Conservation (phyloP, 108 stramenopile genomes). For the Fistulifera solaris region DNA sequence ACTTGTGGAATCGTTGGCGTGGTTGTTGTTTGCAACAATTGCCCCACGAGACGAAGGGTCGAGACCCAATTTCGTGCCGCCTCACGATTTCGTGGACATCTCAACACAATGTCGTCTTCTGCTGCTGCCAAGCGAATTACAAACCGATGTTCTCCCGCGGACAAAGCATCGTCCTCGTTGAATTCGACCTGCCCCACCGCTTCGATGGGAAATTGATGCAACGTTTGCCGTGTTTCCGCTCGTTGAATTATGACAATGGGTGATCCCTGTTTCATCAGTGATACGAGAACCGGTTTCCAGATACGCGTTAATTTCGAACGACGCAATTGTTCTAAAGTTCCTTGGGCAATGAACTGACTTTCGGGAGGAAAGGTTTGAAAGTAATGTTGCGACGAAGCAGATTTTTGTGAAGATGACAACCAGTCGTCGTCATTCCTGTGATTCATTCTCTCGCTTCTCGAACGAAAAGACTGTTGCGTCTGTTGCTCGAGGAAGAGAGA, state of each 20-base stretch:
- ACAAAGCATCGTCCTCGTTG: conserved; percentile 49
- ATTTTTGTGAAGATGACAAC: too few relatives aligned
- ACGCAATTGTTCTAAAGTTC: conserved; percentile 80
- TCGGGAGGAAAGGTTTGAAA: too few relatives aligned
- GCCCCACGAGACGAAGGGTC: conserved; percentile 20
- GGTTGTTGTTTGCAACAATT: too few relatives aligned
- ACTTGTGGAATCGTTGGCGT: too few relatives aligned
- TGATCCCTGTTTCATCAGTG: conserved; percentile 72
- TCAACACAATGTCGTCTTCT: conserved; percentile 73
- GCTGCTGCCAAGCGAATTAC: conserved; percentile 60
- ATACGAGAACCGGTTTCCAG: conserved; percentile 80
- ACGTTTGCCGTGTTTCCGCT: conserved; percentile 37
- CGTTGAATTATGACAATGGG: conserved; percentile 48
- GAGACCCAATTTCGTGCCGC: conserved; percentile 67
- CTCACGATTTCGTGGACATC: conserved; percentile 37
- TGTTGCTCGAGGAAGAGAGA: too few relatives aligned
- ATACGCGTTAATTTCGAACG: conserved; percentile 72
- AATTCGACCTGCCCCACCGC: conserved; percentile 58
- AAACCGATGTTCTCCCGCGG: conserved; percentile 52
- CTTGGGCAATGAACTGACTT: conserved; percentile 48
- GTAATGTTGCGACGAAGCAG: too few relatives aligned
- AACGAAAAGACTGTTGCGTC: too few relatives aligned
- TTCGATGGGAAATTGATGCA: conserved; percentile 82
- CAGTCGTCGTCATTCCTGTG: too few relatives aligned
- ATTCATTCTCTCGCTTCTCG: too few relatives aligned